Percentiles rank a stretch among this genome's conserved stretches.
Evolutionary conservation across 1,284 basidiomycete genomes (phyloP).

Genomic region (Sparassis latifolia): DNA sequence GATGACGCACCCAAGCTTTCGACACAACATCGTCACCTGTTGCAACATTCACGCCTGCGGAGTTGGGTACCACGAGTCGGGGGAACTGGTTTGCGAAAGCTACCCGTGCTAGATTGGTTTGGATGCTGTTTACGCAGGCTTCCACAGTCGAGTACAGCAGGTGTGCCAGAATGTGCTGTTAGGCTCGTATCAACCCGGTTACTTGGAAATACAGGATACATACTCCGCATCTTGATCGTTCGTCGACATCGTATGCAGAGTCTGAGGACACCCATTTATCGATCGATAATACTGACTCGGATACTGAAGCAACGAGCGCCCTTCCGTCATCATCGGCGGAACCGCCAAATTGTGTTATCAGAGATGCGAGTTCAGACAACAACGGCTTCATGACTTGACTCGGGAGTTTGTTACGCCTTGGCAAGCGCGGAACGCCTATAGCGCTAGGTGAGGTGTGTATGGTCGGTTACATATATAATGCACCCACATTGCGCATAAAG

Average conservation of each 20-base stretch:
- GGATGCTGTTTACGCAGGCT: constrained; percentile 33
- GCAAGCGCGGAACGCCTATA: constrained; percentile 43
- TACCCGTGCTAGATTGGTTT: constrained; percentile 38
- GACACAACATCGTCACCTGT: constrained; percentile 2
- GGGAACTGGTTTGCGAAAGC: constrained; percentile 43
- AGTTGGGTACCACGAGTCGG: constrained; percentile 11
- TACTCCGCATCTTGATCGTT: constrained; percentile 2
- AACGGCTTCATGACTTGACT: constrained; percentile 31
- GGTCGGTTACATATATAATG: neutral
- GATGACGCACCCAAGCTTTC: constrained; percentile 10
- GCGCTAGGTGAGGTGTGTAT: neutral
- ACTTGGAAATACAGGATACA: neutral
- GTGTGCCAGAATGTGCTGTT: constrained; percentile 33
- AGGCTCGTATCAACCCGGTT: too few species aligned
- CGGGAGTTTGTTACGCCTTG: constrained; percentile 19
- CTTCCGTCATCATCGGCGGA: constrained; percentile 29
- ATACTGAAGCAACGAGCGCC: constrained; percentile 29
- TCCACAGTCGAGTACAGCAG: constrained; percentile 36
- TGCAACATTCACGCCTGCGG: neutral
- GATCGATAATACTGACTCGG: constrained; percentile 25
- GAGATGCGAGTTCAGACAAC: constrained; percentile 32
- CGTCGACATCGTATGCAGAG: constrained; percentile 15
- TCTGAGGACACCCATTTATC: constrained; percentile 26
- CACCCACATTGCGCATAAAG: constrained; percentile 35
- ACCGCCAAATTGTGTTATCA: constrained; percentile 24